Evolutionary conservation across 73 alveolate genomes (phyloP).

Genomic region (Breviolum minutum): DNA sequence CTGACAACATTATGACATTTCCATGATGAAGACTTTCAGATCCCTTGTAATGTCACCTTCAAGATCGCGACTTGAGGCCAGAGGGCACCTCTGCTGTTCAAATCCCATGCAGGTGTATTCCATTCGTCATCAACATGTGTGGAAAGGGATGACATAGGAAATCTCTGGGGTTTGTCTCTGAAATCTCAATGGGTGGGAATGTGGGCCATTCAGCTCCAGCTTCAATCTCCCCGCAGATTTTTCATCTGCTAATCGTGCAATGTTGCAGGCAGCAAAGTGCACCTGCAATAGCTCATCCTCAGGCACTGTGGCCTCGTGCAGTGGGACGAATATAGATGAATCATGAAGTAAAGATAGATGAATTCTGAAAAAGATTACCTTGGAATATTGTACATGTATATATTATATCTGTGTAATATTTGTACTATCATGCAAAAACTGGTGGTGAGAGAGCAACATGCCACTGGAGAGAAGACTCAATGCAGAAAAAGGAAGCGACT

Average conservation of each 20-base stretch:
- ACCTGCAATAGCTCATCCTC: neutral
- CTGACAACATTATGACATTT: neutral
- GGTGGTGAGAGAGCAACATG: too few relatives aligned
- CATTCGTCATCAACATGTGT: neutral
- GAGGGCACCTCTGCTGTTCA: neutral
- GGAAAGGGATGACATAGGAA: neutral
- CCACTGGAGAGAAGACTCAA: too few relatives aligned
- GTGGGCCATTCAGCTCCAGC: neutral
- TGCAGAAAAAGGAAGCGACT: too few relatives aligned
- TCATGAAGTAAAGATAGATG: neutral
- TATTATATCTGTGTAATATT: too few relatives aligned
- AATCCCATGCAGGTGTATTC: neutral
- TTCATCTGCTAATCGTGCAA: neutral
- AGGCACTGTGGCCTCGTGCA: neutral
- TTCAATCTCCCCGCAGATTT: neutral
- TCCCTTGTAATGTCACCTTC: neutral
- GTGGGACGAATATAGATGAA: neutral
- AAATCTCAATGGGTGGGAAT: neutral
- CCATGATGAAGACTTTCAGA: neutral
- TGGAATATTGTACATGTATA: too few relatives aligned
- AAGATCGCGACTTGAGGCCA: neutral
- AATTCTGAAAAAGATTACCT: too few relatives aligned
- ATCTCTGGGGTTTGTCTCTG: too few relatives aligned
- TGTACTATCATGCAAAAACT: neutral
- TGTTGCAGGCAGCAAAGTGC: slow-evolving; percentile 50